Conservation (phyloP, 2,329 filamentous ascomycete genomes). For the Colletotrichum falcatum region DNA sequence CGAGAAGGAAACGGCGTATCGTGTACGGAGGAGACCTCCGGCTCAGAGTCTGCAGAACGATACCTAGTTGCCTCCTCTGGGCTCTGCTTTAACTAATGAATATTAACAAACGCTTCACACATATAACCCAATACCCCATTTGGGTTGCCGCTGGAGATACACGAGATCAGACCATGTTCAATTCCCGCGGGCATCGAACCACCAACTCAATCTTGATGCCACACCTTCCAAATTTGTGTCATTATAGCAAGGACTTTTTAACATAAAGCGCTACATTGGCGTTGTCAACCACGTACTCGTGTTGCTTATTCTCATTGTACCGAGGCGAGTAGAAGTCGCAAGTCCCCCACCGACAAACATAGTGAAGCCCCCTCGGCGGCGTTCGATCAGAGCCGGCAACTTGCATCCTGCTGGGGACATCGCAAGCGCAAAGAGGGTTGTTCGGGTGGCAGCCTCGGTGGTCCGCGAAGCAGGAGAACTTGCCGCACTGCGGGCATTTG, state of each 20-base stretch:
- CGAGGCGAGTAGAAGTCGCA: conserved; percentile 1
- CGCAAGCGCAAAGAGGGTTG: conserved; percentile 2
- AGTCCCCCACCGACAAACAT: not conserved
- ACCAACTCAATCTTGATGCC: not conserved
- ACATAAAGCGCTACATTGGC: not conserved
- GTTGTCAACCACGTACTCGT: not conserved
- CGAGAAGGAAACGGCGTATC: too few relatives aligned
- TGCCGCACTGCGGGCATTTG: not conserved
- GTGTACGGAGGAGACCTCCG: too few relatives aligned
- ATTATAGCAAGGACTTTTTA: not conserved
- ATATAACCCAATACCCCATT: not conserved
- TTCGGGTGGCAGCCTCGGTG: not conserved
- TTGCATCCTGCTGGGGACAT: conserved; percentile 1
- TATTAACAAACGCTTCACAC: not conserved
- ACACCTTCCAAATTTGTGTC: not conserved
- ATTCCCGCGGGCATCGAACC: not conserved
- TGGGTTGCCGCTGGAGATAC: not conserved
- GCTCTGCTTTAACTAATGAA: not conserved
- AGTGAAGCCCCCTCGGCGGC: conserved; percentile 4
- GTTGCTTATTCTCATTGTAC: not conserved
- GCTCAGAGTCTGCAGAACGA: not conserved
- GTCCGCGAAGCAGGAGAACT: not conserved
- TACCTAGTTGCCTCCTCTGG: not conserved
- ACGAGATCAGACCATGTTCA: not conserved
- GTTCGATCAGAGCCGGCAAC: not conserved